Conservation (phyloP, 2,329 filamentous ascomycete species). For the Ramularia endophylla region DNA sequence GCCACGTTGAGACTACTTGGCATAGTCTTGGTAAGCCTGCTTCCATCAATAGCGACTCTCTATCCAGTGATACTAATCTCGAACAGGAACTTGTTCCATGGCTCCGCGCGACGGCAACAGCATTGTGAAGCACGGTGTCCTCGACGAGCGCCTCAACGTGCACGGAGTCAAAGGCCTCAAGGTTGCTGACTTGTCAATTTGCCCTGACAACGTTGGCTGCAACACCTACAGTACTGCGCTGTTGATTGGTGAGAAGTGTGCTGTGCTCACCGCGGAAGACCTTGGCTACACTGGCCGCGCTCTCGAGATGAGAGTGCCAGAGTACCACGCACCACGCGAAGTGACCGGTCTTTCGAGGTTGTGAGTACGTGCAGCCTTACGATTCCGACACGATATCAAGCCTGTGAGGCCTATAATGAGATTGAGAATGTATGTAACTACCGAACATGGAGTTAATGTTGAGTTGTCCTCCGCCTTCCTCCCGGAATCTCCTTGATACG, state of each 20-base stretch:
- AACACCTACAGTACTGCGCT: constrained; percentile 62
- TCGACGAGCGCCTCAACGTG: constrained; percentile 72
- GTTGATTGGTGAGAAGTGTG: constrained; percentile 69
- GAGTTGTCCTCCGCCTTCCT: too few species aligned
- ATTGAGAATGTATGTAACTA: too few species aligned
- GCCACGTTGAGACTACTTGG: constrained; percentile 73
- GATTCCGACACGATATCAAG: too few species aligned
- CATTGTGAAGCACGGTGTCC: constrained; percentile 72
- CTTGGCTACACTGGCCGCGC: constrained; percentile 66
- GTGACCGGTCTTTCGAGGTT: constrained; percentile 37
- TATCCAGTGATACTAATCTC: neutral
- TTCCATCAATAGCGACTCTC: neutral
- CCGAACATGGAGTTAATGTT: too few species aligned
- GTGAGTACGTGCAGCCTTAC: too few species aligned
- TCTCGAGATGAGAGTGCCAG: constrained; percentile 68
- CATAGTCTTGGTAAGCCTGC: constrained; percentile 44
- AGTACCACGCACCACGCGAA: constrained; percentile 44
- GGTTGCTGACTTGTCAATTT: constrained; percentile 70
- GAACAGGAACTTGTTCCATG: constrained; percentile 63
- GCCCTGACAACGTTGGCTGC: constrained; percentile 68
- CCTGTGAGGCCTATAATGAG: too few species aligned
- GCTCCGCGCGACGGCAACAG: constrained; percentile 69
- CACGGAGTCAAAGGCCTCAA: constrained; percentile 72
- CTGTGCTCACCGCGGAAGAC: constrained; percentile 64
- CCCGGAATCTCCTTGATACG: too few species aligned